A percentile compares a stretch with the other conserved stretches of the same genome.
Evolutionary conservation across 305 asterid species (phyloP).

Genomic region (Fraxinus platypoda): DNA sequence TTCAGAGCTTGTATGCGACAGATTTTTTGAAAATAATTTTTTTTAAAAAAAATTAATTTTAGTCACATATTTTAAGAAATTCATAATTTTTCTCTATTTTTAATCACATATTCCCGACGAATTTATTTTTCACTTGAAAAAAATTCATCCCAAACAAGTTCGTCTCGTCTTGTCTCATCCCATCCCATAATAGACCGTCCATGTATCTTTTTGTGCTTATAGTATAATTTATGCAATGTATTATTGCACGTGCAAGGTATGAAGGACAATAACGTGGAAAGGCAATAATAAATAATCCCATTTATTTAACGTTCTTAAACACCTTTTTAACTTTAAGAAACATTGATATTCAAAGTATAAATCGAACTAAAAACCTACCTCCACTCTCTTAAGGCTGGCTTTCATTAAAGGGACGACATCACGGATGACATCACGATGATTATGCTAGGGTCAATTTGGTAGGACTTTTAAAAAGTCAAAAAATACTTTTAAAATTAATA

Average conservation of each 20-base stretch:
- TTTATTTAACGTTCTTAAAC: background rate
- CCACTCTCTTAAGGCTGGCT: background rate
- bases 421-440: background rate
- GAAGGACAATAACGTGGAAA: background rate
- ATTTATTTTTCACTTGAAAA: background rate
- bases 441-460: background rate
- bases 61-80: too few relatives aligned
- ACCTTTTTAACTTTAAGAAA: background rate
- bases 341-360: background rate
- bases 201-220: background rate
- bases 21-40: too few relatives aligned
- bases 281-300: background rate
- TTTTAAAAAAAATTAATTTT: too few relatives aligned
- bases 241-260: slow-evolving; percentile 5
- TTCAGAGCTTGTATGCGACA: background rate
- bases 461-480: too few relatives aligned
- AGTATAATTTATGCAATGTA: background rate
- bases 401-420: background rate
- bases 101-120: too few relatives aligned
- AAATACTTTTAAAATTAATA: too few relatives aligned
- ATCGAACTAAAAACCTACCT: background rate
- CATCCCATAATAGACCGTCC: background rate
- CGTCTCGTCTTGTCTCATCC: background rate
- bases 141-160: too few relatives aligned
- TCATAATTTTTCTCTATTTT: too few relatives aligned